Evolutionary conservation across 441 rosid genomes (phyloP).

Genomic region (Populus hybrid): DNA sequence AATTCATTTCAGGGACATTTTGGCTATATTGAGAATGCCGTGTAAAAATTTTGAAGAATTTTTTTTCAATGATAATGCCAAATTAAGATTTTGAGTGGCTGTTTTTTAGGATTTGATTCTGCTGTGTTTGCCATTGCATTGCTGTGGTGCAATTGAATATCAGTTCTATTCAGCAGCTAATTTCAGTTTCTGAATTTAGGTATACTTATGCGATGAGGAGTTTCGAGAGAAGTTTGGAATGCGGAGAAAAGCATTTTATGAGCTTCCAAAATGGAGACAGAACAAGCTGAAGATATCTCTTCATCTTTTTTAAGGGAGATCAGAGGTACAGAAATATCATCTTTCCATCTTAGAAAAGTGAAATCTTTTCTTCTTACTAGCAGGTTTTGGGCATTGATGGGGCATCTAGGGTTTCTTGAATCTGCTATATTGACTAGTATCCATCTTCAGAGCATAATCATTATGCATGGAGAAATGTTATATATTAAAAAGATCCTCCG

Average conservation of each 20-base stretch:
- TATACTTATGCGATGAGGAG: conserved; percentile 60
- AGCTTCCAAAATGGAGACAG: conserved; percentile 79
- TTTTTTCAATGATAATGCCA: neutral
- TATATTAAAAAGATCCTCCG: neutral
- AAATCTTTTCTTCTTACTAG: neutral
- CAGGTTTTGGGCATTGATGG: neutral
- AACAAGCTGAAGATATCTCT: conserved; percentile 71
- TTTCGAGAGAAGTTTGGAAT: conserved; percentile 61
- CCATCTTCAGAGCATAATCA: neutral
- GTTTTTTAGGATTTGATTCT: neutral
- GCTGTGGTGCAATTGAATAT: neutral
- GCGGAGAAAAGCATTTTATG: conserved; percentile 48
- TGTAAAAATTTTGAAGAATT: neutral
- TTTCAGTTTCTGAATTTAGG: conserved; percentile 32
- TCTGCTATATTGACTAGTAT: neutral
- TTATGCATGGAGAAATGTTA: neutral
- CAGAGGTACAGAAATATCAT: neutral
- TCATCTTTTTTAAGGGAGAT: conserved; percentile 45
- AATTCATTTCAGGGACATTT: neutral
- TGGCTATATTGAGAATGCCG: neutral
- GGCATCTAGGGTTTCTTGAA: neutral
- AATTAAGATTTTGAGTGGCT: neutral
- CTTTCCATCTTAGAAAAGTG: neutral
- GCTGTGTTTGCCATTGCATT: neutral
- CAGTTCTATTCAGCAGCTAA: neutral